Conservation (phyloP, 768 basidiomycete species). For the Clitopilus passeckerianus region DNA sequence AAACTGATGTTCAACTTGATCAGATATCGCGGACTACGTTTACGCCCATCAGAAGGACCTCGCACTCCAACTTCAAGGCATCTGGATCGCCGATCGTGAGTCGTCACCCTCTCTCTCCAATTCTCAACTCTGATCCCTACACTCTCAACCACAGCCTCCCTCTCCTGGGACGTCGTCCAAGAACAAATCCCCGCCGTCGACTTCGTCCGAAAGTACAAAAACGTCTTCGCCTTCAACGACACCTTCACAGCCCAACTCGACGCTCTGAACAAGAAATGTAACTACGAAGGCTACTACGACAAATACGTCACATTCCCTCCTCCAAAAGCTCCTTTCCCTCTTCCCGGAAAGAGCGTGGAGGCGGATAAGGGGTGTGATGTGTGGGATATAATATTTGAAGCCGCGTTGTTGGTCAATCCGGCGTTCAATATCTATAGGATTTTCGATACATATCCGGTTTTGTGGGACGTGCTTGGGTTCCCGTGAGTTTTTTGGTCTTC, state of each 20-base stretch:
- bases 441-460: slow-evolving; percentile 68
- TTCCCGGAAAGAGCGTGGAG: slow-evolving; percentile 53
- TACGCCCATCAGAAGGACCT: slow-evolving; percentile 50
- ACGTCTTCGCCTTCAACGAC: slow-evolving; percentile 69
- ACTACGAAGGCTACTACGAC: slow-evolving; percentile 57
- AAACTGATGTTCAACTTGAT: slow-evolving; percentile 2
- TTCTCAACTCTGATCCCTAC: neutral
- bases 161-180: slow-evolving; percentile 64
- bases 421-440: slow-evolving; percentile 78
- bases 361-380: slow-evolving; percentile 54
- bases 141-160: slow-evolving; percentile 30
- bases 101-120: neutral
- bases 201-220: slow-evolving; percentile 69
- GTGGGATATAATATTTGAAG: slow-evolving; percentile 62
- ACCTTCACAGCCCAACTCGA: slow-evolving; percentile 60
- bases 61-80: slow-evolving; percentile 58
- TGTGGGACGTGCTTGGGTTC: slow-evolving; percentile 83
- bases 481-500: slow-evolving; percentile 37
- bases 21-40: slow-evolving; percentile 75
- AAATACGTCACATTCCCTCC: slow-evolving; percentile 60
- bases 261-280: slow-evolving; percentile 44
- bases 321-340: slow-evolving; percentile 59
- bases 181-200: slow-evolving; percentile 66
- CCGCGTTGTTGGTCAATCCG: slow-evolving; percentile 59
- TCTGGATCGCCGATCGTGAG: slow-evolving; percentile 73